phyloP scores from a whole-genome alignment of 495 filamentous ascomycete genomes.

The Neurospora sp. region DNA sequence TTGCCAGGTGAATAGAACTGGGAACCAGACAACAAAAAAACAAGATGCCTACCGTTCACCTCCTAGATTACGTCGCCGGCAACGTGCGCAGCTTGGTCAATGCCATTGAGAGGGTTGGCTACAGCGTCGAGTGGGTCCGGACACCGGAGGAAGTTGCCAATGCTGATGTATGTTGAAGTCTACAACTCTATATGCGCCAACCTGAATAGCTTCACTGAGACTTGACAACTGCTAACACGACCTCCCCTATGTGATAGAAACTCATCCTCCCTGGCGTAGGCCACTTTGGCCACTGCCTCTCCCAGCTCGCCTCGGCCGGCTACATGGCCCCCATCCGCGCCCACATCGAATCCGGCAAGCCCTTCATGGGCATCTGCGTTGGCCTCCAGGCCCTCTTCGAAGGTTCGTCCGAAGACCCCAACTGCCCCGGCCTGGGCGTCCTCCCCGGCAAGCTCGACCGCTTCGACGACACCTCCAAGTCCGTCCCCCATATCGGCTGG shows the following conservation, averaged over 20 bases:
- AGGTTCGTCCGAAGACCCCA: slow-evolving; percentile 65
- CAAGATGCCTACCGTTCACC: slow-evolving; percentile 79
- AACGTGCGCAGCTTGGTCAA: slow-evolving; percentile 94
- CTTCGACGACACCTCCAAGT: slow-evolving; percentile 68
- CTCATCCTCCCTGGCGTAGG: slow-evolving; percentile 93
- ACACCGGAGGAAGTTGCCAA: slow-evolving; percentile 70
- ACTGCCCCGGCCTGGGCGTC: slow-evolving; percentile 60
- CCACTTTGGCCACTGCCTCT: slow-evolving; percentile 92
- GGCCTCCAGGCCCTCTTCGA: slow-evolving; percentile 85
- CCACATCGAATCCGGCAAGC: slow-evolving; percentile 79
- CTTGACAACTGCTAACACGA: background rate
- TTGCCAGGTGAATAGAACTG: background rate
- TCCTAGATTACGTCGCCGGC: slow-evolving; percentile 70
- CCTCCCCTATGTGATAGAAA: slow-evolving; percentile 39
- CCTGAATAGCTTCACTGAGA: background rate
- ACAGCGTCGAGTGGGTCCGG: slow-evolving; percentile 84
- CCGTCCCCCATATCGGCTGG: slow-evolving; percentile 97
- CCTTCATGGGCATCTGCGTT: slow-evolving; percentile 97
- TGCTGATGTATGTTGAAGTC: slow-evolving; percentile 56
- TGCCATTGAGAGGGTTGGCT: slow-evolving; percentile 90
- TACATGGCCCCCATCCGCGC: slow-evolving; percentile 68
- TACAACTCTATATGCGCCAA: background rate
- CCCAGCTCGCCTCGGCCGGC: slow-evolving; percentile 65
- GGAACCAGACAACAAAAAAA: background rate
- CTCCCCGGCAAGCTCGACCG: slow-evolving; percentile 60